phyloP scores from a whole-genome alignment of 1,139 yeast genomes.

The Schwanniomyces etchellsii region DNA sequence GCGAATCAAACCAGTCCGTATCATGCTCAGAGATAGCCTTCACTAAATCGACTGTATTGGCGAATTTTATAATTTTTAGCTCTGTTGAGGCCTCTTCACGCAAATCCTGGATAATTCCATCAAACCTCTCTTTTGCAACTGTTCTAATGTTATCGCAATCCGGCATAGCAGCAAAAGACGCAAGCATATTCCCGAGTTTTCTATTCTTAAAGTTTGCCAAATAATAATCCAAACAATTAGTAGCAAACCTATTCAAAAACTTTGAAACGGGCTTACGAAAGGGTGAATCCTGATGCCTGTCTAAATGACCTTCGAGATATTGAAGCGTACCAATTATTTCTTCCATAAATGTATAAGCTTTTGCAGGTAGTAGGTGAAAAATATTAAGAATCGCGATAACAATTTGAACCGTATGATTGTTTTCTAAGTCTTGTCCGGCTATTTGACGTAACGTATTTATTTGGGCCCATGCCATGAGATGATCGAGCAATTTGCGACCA shows the following conservation, averaged over 20 bases:
- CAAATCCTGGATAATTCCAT: slow-evolving; percentile 29
- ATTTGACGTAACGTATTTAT: slow-evolving; percentile 67
- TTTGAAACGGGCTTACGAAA: slow-evolving; percentile 89
- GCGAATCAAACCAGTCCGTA: slow-evolving; percentile 55
- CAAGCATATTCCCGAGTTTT: slow-evolving; percentile 60
- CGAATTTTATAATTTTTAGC: slow-evolving; percentile 55
- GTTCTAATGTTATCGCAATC: slow-evolving; percentile 56
- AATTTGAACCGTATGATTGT: slow-evolving; percentile 75
- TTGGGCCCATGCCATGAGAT: slow-evolving; percentile 95
- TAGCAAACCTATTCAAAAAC: slow-evolving; percentile 78
- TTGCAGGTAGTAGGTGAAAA: slow-evolving; percentile 86
- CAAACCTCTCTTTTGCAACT: slow-evolving; percentile 48
- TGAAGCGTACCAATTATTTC: slow-evolving; percentile 75
- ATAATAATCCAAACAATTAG: slow-evolving; percentile 69
- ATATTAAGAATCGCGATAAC: slow-evolving; percentile 88
- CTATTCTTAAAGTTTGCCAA: slow-evolving; percentile 62
- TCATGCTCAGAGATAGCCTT: slow-evolving; percentile 50
- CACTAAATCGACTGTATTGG: slow-evolving; percentile 66
- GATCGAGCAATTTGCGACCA: slow-evolving; percentile 89
- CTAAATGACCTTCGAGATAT: slow-evolving; percentile 73
- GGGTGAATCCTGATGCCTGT: slow-evolving; percentile 85
- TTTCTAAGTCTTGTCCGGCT: slow-evolving; percentile 70
- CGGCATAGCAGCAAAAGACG: slow-evolving; percentile 55
- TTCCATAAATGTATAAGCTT: slow-evolving; percentile 88
- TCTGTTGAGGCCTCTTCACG: slow-evolving; percentile 46